phyloP scores from a whole-genome alignment of 805 yeast species.

The Nakazawaea ernobii region DNA sequence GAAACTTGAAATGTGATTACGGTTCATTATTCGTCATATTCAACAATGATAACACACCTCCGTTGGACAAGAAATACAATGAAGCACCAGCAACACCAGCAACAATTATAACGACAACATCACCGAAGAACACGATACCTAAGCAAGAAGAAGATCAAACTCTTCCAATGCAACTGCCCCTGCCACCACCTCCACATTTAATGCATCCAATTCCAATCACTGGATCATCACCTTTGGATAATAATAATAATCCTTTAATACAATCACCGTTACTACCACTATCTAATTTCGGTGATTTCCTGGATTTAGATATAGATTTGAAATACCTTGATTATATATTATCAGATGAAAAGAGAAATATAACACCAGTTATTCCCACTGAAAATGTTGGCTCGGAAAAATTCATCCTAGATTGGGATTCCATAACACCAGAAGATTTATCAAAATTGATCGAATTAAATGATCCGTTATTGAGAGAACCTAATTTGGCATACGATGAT shows the following conservation, averaged over 20 bases:
- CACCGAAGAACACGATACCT: too few relatives aligned
- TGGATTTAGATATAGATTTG: constrained; percentile 5
- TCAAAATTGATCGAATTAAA: constrained; percentile 8
- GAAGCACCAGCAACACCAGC: background rate
- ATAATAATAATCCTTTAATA: too few relatives aligned
- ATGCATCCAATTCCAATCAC: background rate
- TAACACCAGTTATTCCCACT: constrained; percentile 7
- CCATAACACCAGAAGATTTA: constrained; percentile 7
- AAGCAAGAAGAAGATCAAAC: too few relatives aligned
- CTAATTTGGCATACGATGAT: constrained; percentile 7
- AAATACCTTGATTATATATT: constrained; percentile 6
- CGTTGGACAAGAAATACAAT: background rate
- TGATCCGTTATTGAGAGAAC: constrained; percentile 6
- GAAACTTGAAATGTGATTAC: constrained; percentile 7
- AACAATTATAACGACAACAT: background rate
- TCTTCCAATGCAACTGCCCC: background rate
- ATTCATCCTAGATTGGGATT: constrained; percentile 6
- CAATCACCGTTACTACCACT: background rate
- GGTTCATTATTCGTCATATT: constrained; percentile 4
- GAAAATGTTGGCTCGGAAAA: background rate
- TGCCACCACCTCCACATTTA: background rate
- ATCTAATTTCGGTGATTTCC: background rate
- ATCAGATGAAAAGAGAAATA: background rate
- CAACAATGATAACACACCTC: background rate
- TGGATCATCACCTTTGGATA: background rate